phyloP scores from a whole-genome alignment of 2,329 filamentous ascomycete genomes.

The Ascosphaera apis region DNA sequence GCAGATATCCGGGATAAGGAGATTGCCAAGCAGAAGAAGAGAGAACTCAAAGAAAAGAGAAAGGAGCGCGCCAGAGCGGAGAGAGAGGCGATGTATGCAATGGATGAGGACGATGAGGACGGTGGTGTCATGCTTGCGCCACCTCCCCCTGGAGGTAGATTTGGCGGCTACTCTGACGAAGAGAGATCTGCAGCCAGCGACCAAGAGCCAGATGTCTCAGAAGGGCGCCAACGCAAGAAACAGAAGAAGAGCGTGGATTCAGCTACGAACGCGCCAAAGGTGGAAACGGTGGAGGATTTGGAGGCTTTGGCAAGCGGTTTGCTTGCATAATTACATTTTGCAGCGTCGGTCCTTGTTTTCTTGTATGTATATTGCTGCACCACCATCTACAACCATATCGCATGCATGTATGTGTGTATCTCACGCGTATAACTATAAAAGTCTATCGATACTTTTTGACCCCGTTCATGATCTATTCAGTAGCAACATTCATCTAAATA shows the following conservation, averaged over 20 bases:
- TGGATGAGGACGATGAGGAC: slow-evolving; percentile 10
- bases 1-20: slow-evolving; percentile 70
- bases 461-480: too few species aligned
- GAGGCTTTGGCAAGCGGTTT: slow-evolving; percentile 23
- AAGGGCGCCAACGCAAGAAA: slow-evolving; percentile 16
- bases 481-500: too few species aligned
- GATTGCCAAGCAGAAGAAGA: slow-evolving; percentile 48
- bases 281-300: slow-evolving; percentile 24
- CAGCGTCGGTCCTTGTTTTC: slow-evolving; percentile 3
- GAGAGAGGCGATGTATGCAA: slow-evolving; percentile 13
- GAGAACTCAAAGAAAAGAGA: slow-evolving; percentile 25
- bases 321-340: slow-evolving; percentile 11
- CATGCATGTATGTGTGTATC: too few species aligned
- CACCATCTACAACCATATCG: slow-evolving; percentile 2
- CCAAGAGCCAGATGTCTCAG: slow-evolving; percentile 5
- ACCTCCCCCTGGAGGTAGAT: slow-evolving; percentile 2
- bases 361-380: slow-evolving; percentile 7
- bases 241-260: slow-evolving; percentile 12
- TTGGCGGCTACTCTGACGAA: slow-evolving; percentile 6
- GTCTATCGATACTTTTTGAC: too few species aligned
- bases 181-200: slow-evolving; percentile 5
- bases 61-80: slow-evolving; percentile 16
- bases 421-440: too few species aligned
- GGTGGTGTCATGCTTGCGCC: background rate
- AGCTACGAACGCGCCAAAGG: slow-evolving; percentile 9